phyloP scores from a whole-genome alignment of 768 basidiomycete genomes.

The Epithele typhae region DNA sequence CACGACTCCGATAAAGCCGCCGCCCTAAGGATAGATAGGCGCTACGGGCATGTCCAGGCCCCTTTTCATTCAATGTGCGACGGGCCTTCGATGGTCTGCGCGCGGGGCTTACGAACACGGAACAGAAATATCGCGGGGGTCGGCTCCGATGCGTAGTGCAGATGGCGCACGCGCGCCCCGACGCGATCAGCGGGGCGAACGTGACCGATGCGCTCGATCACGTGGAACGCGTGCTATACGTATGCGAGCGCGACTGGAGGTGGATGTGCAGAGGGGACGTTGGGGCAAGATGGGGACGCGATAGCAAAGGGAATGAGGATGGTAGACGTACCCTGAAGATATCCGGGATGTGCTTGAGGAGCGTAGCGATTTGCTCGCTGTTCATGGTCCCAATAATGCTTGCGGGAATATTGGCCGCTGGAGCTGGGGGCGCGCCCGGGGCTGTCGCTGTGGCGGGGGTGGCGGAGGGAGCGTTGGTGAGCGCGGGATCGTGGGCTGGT shows the following conservation, averaged over 20 bases:
- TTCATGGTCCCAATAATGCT: no score
- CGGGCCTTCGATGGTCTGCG: no score
- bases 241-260: slow-evolving; percentile 3
- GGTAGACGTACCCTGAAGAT: slow-evolving; percentile 44
- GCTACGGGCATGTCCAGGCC: no score
- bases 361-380: slow-evolving; percentile 51
- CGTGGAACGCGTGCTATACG: slow-evolving; percentile 17
- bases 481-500: slow-evolving; percentile 18
- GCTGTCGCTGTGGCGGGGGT: slow-evolving; percentile 10
- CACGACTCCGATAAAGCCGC: no score
- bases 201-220: slow-evolving; percentile 21
- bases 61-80: no score
- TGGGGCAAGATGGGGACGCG: neutral
- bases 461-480: slow-evolving; percentile 6
- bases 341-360: slow-evolving; percentile 52
- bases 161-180: slow-evolving; percentile 6
- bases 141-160: no score
- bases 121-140: no score
- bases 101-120: no score
- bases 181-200: slow-evolving; percentile 14
- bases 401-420: slow-evolving; percentile 1
- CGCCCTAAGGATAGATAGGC: no score
- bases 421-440: slow-evolving; percentile 9
- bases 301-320: slow-evolving; percentile 1
- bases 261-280: no score